Percentiles rank a stretch among this genome's conserved stretches.
These are phyloP conservation scores for Begonia loranthoides DNA, from an alignment of 306 rosid species.

Conservation along the genomic window DNA sequence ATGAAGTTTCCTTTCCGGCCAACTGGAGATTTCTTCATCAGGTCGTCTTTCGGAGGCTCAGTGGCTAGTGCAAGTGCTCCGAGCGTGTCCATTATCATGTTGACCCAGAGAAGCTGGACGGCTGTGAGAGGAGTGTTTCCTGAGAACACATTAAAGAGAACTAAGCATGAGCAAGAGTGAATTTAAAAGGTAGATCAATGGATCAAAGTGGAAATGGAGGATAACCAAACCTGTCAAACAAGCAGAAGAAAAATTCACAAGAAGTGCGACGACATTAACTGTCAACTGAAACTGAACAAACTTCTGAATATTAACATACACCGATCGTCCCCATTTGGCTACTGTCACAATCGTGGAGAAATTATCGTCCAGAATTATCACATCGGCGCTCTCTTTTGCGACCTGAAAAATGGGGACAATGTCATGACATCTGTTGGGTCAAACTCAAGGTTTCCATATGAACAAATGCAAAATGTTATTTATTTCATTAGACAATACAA, in stretches of 20 bases:
- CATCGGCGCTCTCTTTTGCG: slow-evolving; percentile 97
- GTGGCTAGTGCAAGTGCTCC: slow-evolving; percentile 99
- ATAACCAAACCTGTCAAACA: slow-evolving; percentile 63
- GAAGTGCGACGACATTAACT: slow-evolving; percentile 85
- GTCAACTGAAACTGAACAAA: slow-evolving; percentile 98
- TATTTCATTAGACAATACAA: no score
- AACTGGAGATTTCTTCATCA: slow-evolving; percentile 88
- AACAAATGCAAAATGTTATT: no score
- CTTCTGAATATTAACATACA: slow-evolving; percentile 88
- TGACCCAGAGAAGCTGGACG: slow-evolving; percentile 98
- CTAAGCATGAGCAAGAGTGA: no score
- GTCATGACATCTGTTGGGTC: slow-evolving; percentile 13
- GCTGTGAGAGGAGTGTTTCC: slow-evolving; percentile 98
- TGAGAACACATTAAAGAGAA: slow-evolving; percentile 8
- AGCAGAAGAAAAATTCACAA: slow-evolving; percentile 92
- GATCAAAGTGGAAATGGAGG: slow-evolving; percentile 9
- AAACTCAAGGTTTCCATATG: no score
- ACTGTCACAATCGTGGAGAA: slow-evolving; percentile 93
- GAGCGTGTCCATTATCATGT: slow-evolving; percentile 98
- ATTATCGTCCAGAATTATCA: slow-evolving; percentile 86
- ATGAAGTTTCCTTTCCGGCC: slow-evolving; percentile 96
- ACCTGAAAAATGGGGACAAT: slow-evolving; percentile 46
- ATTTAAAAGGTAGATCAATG: slow-evolving; percentile 2
- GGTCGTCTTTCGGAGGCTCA: slow-evolving; percentile 73
- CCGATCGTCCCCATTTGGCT: slow-evolving; percentile 99